phyloP scores from a whole-genome alignment of 768 basidiomycete genomes.

The Strobilomyces dryophilus region DNA sequence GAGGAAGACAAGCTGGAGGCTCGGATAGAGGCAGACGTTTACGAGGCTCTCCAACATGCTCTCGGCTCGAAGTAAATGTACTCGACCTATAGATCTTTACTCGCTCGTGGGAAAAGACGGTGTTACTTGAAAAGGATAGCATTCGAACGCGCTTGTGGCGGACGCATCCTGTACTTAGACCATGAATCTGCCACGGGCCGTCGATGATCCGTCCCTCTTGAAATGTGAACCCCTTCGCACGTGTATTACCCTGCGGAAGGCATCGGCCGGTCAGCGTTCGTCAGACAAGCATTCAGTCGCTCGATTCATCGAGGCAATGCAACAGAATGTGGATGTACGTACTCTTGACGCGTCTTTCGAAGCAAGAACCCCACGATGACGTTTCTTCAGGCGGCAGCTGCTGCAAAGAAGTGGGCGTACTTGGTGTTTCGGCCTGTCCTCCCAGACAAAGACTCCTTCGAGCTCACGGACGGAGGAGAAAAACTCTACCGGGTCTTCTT shows the following conservation, averaged over 20 bases:
- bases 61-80: slow-evolving; percentile 46
- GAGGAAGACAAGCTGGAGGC: slow-evolving; percentile 95
- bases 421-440: slow-evolving; percentile 3
- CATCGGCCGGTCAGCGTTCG: background rate
- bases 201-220: slow-evolving; percentile 21
- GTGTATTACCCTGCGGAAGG: background rate
- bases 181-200: slow-evolving; percentile 17
- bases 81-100: slow-evolving; percentile 13
- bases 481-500: slow-evolving; percentile 21
- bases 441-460: background rate
- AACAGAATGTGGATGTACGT: slow-evolving; percentile 11
- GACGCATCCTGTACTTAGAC: background rate
- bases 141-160: background rate
- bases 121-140: background rate
- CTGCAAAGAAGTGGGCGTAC: slow-evolving; percentile 12
- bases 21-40: slow-evolving; percentile 91
- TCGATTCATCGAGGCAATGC: slow-evolving; percentile 14
- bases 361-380: background rate
- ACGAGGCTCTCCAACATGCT: slow-evolving; percentile 91
- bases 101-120: background rate
- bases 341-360: background rate
- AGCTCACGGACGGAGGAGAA: slow-evolving; percentile 4
- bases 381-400: slow-evolving; percentile 10
- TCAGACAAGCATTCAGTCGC: background rate
- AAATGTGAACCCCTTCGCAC: slow-evolving; percentile 18